Conservation (phyloP, 2,329 filamentous ascomycete genomes). For the Penicillium crustosum region DNA sequence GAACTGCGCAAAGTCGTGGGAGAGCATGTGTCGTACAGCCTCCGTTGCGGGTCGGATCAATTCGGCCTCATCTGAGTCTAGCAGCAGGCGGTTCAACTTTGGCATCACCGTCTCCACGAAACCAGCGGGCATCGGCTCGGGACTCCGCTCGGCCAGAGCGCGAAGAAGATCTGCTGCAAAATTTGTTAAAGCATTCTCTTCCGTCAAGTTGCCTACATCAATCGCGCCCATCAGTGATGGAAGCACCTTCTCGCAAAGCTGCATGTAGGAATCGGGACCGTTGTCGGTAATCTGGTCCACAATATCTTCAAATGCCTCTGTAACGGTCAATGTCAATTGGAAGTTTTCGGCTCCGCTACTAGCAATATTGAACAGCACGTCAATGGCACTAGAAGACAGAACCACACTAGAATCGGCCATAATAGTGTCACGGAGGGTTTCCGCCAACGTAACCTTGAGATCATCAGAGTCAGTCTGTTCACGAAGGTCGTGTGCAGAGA, state of each 20-base stretch:
- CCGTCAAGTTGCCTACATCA: slow-evolving; percentile 80
- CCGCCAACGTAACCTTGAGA: slow-evolving; percentile 83
- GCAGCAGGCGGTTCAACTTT: slow-evolving; percentile 77
- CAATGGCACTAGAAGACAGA: slow-evolving; percentile 68
- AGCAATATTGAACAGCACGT: slow-evolving; percentile 83
- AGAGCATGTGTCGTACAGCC: slow-evolving; percentile 83
- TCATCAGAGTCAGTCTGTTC: slow-evolving; percentile 90
- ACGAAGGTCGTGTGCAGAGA: slow-evolving; percentile 74
- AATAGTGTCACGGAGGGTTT: slow-evolving; percentile 81
- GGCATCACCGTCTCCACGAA: slow-evolving; percentile 85
- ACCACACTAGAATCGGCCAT: slow-evolving; percentile 73
- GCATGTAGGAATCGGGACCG: slow-evolving; percentile 68
- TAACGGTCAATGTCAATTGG: slow-evolving; percentile 83
- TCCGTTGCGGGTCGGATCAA: slow-evolving; percentile 83
- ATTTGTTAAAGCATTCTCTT: slow-evolving; percentile 75
- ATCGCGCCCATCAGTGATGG: slow-evolving; percentile 87
- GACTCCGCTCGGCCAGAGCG: slow-evolving; percentile 76
- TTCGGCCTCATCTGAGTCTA: slow-evolving; percentile 82
- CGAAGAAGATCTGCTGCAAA: slow-evolving; percentile 83
- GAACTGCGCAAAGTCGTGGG: slow-evolving; percentile 86
- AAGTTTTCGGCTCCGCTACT: slow-evolving; percentile 88
- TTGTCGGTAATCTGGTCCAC: slow-evolving; percentile 66
- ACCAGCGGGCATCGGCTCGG: slow-evolving; percentile 79
- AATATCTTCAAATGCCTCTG: slow-evolving; percentile 88
- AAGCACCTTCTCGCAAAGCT: slow-evolving; percentile 79